Evolutionary conservation across 1,284 basidiomycete genomes (phyloP).

Genomic region (Mycena citricolor): DNA sequence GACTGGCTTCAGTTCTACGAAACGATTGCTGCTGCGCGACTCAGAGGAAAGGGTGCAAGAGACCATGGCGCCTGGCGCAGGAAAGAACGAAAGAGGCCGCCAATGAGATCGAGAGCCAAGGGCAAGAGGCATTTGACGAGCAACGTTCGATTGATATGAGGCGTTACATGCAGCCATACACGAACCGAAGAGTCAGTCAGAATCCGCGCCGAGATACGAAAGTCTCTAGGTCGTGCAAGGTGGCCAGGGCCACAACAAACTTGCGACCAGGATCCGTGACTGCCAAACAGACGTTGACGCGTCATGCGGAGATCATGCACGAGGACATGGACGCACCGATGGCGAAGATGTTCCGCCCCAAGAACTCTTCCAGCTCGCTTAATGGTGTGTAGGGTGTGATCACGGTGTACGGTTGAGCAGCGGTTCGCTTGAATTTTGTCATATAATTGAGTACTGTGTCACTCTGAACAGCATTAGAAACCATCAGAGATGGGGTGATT

Average conservation of each 20-base stretch:
- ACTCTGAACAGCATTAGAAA: constrained; percentile 38
- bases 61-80: too few relatives aligned
- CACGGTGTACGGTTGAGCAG: constrained; percentile 69
- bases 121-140: too few relatives aligned
- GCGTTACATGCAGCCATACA: too few relatives aligned
- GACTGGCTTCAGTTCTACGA: too few relatives aligned
- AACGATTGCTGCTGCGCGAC: too few relatives aligned
- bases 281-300: constrained; percentile 30
- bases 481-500: neutral
- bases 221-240: constrained; percentile 73
- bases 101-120: too few relatives aligned
- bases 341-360: constrained; percentile 72
- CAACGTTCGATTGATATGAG: too few relatives aligned
- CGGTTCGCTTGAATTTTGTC: constrained; percentile 72
- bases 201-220: constrained; percentile 60
- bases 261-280: constrained; percentile 83
- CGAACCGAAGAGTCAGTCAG: constrained; percentile 1
- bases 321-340: constrained; percentile 50
- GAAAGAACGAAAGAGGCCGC: too few relatives aligned
- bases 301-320: neutral
- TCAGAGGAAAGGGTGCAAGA: too few relatives aligned
- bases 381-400: constrained; percentile 81
- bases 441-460: constrained; percentile 70
- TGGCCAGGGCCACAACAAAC: constrained; percentile 85
- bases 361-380: constrained; percentile 74